Conservation (phyloP, 768 basidiomycete species). For the Suillus variegatus region DNA sequence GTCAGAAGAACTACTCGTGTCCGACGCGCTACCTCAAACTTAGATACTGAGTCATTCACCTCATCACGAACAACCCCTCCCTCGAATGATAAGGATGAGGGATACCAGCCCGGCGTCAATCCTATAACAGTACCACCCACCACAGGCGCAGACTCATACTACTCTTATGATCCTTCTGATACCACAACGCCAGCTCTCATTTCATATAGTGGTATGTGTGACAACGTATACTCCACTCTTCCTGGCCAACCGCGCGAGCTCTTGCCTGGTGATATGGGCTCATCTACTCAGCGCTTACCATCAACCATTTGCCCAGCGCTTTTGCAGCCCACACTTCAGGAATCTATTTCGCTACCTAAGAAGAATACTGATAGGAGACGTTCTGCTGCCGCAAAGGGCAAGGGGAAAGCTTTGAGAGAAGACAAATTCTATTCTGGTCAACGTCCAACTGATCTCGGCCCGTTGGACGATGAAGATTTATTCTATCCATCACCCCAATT, state of each 20-base stretch:
- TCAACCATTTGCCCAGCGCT: slow-evolving; percentile 16
- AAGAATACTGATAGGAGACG: slow-evolving; percentile 5
- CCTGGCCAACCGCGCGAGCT: slow-evolving; percentile 12
- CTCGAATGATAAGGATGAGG: background rate
- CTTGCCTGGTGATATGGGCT: background rate
- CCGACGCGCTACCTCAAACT: background rate
- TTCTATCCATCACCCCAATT: background rate
- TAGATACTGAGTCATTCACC: background rate
- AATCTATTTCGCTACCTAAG: background rate
- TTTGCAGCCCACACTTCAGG: slow-evolving; percentile 12
- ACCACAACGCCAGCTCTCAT: slow-evolving; percentile 1
- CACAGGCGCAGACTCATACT: background rate
- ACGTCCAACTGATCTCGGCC: background rate
- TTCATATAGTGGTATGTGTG: slow-evolving; percentile 5
- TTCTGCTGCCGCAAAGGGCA: slow-evolving; percentile 16
- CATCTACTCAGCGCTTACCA: slow-evolving; percentile 14
- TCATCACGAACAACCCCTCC: background rate
- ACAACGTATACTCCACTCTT: slow-evolving; percentile 16
- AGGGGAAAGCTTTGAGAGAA: slow-evolving; percentile 12
- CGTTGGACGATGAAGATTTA: background rate
- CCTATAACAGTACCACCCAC: background rate
- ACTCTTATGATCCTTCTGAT: slow-evolving; percentile 9
- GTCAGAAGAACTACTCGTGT: background rate
- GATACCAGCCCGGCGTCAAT: background rate
- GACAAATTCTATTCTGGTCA: background rate